Percentiles rank a stretch among this genome's conserved stretches.
Evolutionary conservation across 148 eudicot species (phyloP).

Genomic region (Nepenthes gracilis): DNA sequence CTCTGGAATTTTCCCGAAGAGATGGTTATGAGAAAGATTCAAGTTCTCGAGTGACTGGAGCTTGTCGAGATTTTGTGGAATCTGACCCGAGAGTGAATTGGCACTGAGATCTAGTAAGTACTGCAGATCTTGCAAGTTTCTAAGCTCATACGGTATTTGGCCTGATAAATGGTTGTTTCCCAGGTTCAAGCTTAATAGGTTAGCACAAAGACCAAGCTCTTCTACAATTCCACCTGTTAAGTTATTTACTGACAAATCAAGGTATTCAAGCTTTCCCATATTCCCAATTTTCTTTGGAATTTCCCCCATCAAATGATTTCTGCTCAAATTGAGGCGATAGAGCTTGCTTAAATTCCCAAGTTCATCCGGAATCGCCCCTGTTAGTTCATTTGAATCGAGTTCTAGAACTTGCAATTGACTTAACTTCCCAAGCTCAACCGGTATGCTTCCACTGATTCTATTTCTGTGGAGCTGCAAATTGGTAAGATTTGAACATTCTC

Average conservation of each 20-base stretch:
- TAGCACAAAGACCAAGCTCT: constrained; percentile 10
- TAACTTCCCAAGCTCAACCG: too few species aligned
- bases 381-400: too few species aligned
- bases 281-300: constrained; percentile 23
- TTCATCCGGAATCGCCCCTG: too few species aligned
- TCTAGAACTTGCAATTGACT: too few species aligned
- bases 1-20: too few species aligned
- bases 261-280: constrained; percentile 3
- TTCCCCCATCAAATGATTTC: not conserved
- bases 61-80: constrained; percentile 21
- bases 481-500: constrained; percentile 15
- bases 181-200: not conserved
- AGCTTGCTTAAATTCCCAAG: too few species aligned
- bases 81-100: constrained; percentile 9
- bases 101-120: not conserved
- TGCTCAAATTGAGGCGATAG: too few species aligned
- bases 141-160: constrained; percentile 15
- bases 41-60: constrained; percentile 7
- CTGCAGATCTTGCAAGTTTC: constrained; percentile 11
- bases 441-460: too few species aligned
- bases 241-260: constrained; percentile 2
- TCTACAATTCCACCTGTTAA: constrained; percentile 19
- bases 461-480: too few species aligned
- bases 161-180: constrained; percentile 16
- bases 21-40: too few species aligned